Evolutionary conservation across 163 green algal genomes (phyloP).

Genomic region (Volvox carteri): DNA sequence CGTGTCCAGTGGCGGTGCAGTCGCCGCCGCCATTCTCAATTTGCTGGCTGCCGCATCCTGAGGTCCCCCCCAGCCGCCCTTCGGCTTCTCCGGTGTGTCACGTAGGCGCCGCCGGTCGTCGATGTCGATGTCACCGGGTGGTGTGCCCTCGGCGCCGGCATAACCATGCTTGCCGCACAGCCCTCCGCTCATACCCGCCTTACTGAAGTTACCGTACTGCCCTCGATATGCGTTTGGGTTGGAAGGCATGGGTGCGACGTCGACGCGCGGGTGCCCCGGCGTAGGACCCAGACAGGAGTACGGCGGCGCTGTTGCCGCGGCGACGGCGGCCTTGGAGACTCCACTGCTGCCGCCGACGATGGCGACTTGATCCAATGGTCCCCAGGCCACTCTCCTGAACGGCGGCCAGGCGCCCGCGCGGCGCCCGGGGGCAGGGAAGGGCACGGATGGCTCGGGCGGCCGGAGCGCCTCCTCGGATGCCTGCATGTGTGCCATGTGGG

Average conservation of each 20-base stretch:
- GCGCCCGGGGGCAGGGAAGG: not conserved
- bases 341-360: not conserved
- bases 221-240: no score
- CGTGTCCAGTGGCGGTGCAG: not conserved
- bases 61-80: not conserved
- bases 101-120: not conserved
- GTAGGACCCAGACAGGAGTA: not conserved
- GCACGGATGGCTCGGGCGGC: not conserved
- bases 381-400: not conserved
- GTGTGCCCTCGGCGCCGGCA: no score
- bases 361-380: no score
- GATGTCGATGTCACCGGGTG: not conserved
- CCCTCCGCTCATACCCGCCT: no score
- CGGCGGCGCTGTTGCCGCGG: not conserved
- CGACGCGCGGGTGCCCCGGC: conserved; percentile 34
- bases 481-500: no score
- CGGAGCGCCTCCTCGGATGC: not conserved
- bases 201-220: no score
- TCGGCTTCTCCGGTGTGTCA: conserved; percentile 7
- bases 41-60: not conserved
- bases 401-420: not conserved
- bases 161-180: no score
- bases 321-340: not conserved
- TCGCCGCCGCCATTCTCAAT: not conserved
- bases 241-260: not conserved